Evolutionary conservation across 139 green algal species (phyloP), one percentile per base, ranked within the genome.

Genomic region (Closterium sp.): DNA sequence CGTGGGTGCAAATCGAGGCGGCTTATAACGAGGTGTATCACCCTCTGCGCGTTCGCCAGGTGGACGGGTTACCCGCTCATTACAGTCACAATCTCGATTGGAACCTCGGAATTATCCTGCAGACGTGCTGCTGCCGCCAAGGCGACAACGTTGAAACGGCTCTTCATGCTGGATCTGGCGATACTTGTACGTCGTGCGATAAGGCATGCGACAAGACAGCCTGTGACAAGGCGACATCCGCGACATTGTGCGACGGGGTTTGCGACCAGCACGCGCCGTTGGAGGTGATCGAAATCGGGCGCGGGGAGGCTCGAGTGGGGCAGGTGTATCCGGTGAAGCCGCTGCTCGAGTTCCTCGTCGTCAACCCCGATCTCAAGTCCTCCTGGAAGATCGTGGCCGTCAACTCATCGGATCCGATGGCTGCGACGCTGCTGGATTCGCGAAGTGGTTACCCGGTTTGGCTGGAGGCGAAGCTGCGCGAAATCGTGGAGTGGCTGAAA

Each of bases 311-410:
- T 24, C 38, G 79, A 28, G 34, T 92, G 79, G 90, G 90, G 30
- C 24, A 91, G 32, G 90, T 92, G 70, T 92, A 92, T 24, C 10
- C 9, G 19, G 90, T 92, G 70, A 92, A 92, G 73, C 90, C 90
- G 28, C 17, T 92, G 9, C 50, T 31, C 11, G 27, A 28, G 38
- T 92, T 92, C 45, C 27, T 62, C 24, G 90, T 92, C 29, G 29
- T 92, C 86, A 29, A 50, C 29, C 27, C 31, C 27, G 73, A 30
- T 27, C 27, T n/a, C 21, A 21, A 90, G 42, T 31, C 90, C 2
- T 34, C 70, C 9, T 92, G 90, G 42, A 92, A 92, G 29, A 85
- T 92, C 27, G 90, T 92, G 70, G 79, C 90, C 27, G 45, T 92
- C 13, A 27, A 79, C 27, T 79, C 1, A 0, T 79, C 17, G 17